Evolutionary conservation across 345 rosid species (phyloP).

Genomic region (Brassica cretica): DNA sequence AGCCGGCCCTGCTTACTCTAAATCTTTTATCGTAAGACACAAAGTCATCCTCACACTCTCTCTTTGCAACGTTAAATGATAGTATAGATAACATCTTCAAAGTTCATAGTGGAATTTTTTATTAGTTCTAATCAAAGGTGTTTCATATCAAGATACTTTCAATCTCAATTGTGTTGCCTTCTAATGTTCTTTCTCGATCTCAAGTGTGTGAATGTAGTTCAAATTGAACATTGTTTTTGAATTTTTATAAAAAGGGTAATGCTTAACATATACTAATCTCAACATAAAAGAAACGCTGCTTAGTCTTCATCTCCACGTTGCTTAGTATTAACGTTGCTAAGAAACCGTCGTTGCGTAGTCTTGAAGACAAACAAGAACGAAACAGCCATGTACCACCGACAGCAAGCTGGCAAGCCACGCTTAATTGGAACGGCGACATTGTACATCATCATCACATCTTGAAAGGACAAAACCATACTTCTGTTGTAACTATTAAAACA

Average conservation of each 20-base stretch:
- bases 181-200: too few relatives aligned
- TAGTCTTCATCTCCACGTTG: too few relatives aligned
- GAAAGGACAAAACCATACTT: neutral
- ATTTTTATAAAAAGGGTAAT: neutral
- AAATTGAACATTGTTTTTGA: too few relatives aligned
- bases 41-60: too few relatives aligned
- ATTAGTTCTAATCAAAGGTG: neutral
- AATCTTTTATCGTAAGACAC: too few relatives aligned
- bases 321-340: neutral
- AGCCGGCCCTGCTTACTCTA: too few relatives aligned
- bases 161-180: neutral
- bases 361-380: conserved; percentile 28
- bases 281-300: too few relatives aligned
- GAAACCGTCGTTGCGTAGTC: conserved; percentile 12
- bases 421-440: conserved; percentile 4
- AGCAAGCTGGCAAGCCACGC: neutral
- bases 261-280: neutral
- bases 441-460: neutral
- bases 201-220: neutral
- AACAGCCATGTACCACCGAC: conserved; percentile 5
- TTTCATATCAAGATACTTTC: neutral
- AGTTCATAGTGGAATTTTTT: neutral
- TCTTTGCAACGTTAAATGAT: too few relatives aligned
- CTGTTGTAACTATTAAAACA: neutral
- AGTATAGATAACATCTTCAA: neutral